phyloP scores from a whole-genome alignment of 2,329 filamentous ascomycete genomes.

The Pseudogymnoascus pannorum region DNA sequence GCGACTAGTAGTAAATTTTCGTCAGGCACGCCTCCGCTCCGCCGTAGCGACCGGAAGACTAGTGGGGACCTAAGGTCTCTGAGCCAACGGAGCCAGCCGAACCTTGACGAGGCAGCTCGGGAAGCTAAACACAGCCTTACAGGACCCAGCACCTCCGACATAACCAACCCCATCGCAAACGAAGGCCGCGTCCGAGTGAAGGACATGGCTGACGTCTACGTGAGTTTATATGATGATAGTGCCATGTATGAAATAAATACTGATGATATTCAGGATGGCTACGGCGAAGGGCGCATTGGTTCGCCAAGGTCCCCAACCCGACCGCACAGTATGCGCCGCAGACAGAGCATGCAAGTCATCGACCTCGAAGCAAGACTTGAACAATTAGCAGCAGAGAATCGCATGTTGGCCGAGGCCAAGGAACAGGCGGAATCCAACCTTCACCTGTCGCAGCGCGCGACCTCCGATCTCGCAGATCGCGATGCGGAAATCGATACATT shows the following conservation, averaged over 20 bases:
- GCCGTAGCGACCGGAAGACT: slow-evolving; percentile 57
- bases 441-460: slow-evolving; percentile 54
- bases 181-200: slow-evolving; percentile 77
- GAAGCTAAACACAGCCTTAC: slow-evolving; percentile 39
- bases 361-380: slow-evolving; percentile 84
- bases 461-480: slow-evolving; percentile 67
- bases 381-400: slow-evolving; percentile 78
- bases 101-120: slow-evolving; percentile 28
- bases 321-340: slow-evolving; percentile 90
- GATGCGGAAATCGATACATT: slow-evolving; percentile 82
- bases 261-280: slow-evolving; percentile 64
- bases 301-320: slow-evolving; percentile 89
- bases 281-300: slow-evolving; percentile 76
- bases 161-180: slow-evolving; percentile 71
- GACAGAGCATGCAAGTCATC: slow-evolving; percentile 94
- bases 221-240: slow-evolving; percentile 47
- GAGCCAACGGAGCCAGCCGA: slow-evolving; percentile 45
- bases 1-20: slow-evolving; percentile 21
- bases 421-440: slow-evolving; percentile 59
- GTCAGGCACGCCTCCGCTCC: slow-evolving; percentile 58
- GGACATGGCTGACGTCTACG: slow-evolving; percentile 90
- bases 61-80: slow-evolving; percentile 72
- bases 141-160: slow-evolving; percentile 38
- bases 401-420: slow-evolving; percentile 66
- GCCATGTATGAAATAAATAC: background rate